A percentile compares a stretch with the other conserved stretches of the same genome.
Conservation (phyloP, 1,139 yeast species). For the Taphrina communis region DNA sequence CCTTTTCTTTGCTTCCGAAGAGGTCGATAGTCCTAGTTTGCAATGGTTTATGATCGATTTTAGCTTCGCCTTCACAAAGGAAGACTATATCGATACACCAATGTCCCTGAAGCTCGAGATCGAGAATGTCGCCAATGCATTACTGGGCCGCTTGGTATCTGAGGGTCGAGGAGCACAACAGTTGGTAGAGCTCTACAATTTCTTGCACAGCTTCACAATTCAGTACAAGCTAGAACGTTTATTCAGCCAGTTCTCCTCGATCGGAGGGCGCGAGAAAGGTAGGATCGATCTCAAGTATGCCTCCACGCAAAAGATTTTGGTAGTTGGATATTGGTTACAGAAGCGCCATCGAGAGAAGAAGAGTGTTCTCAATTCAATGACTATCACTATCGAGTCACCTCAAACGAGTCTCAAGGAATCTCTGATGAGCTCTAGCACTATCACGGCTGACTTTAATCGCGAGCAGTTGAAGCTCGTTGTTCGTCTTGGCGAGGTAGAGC, state of each 20-base stretch:
- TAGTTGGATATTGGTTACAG: slow-evolving; percentile 33
- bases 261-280: slow-evolving; percentile 27
- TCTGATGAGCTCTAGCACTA: slow-evolving; percentile 1
- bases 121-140: slow-evolving; percentile 43
- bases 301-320: slow-evolving; percentile 28
- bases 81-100: slow-evolving; percentile 25
- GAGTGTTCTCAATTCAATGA: slow-evolving; percentile 29
- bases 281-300: slow-evolving; percentile 36
- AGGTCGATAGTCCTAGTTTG: slow-evolving; percentile 63
- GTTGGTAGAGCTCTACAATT: slow-evolving; percentile 66
- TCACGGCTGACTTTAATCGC: slow-evolving; percentile 18
- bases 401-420: background rate
- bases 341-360: slow-evolving; percentile 21
- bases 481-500: slow-evolving; percentile 19
- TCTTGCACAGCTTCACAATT: slow-evolving; percentile 57
- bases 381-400: slow-evolving; percentile 25
- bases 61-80: slow-evolving; percentile 50
- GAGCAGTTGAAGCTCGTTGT: slow-evolving; percentile 16
- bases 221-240: slow-evolving; percentile 40
- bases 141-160: slow-evolving; percentile 11
- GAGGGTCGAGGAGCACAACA: slow-evolving; percentile 49
- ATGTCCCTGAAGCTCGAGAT: slow-evolving; percentile 47
- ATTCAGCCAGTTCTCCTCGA: slow-evolving; percentile 28
- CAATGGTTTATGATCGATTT: slow-evolving; percentile 79
- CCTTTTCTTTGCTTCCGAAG: slow-evolving; percentile 60